phyloP scores from a whole-genome alignment of 306 rosid genomes.

The Quercus agrifolia region DNA sequence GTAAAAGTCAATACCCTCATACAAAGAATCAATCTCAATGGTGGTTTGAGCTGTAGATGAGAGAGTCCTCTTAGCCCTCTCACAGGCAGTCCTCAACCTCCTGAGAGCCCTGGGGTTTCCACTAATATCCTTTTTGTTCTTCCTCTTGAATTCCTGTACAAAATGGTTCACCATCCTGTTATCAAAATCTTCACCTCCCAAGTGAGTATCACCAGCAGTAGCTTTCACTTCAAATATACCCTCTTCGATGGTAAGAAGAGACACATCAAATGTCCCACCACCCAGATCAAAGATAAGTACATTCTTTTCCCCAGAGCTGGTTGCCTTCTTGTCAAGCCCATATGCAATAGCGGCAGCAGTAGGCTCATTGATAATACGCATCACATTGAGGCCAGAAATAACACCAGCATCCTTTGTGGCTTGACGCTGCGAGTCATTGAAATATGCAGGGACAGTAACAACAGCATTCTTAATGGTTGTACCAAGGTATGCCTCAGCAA shows the following conservation, averaged over 20 bases:
- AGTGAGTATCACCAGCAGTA: constrained; percentile 58
- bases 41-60: constrained; percentile 51
- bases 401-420: constrained; percentile 58
- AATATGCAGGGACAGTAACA: constrained; percentile 53
- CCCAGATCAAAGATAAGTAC: constrained; percentile 56
- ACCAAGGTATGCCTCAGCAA: constrained; percentile 49
- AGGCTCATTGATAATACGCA: constrained; percentile 54
- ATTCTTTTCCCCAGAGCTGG: constrained; percentile 33
- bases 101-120: constrained; percentile 49
- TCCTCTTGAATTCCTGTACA: constrained; percentile 53
- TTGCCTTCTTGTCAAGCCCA: constrained; percentile 50
- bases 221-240: constrained; percentile 54
- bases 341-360: constrained; percentile 60
- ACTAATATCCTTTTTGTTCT: constrained; percentile 45
- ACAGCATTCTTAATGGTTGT: constrained; percentile 42
- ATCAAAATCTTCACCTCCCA: constrained; percentile 63
- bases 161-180: constrained; percentile 61
- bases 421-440: constrained; percentile 57
- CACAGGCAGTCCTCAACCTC: constrained; percentile 57
- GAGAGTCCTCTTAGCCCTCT: constrained; percentile 56
- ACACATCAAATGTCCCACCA: constrained; percentile 57
- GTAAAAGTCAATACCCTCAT: constrained; percentile 50
- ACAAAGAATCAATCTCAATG: constrained; percentile 48
- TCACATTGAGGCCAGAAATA: constrained; percentile 48
- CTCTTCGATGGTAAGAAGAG: constrained; percentile 50